These are phyloP conservation scores for Mortierella sp. DNA, from an alignment of 371 early-diverging fungal species.

Conservation along the genomic window DNA sequence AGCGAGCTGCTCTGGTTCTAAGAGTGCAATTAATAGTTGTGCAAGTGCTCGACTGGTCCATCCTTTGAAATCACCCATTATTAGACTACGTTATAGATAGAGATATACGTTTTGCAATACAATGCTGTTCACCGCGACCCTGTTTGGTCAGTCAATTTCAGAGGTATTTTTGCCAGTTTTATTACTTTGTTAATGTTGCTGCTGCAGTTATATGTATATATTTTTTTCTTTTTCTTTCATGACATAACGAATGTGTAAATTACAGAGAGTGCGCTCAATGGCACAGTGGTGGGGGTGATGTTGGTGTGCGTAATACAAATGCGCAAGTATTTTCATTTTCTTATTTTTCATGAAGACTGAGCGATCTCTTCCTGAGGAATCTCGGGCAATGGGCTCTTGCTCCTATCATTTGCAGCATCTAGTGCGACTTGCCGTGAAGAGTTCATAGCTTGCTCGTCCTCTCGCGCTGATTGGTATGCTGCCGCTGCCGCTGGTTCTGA, in stretches of 20 bases:
- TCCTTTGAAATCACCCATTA: too few species aligned
- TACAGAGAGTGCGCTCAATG: not conserved
- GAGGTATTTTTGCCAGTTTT: not conserved
- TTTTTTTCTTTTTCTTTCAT: not conserved
- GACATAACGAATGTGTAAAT: not conserved
- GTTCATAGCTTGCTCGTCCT: not conserved
- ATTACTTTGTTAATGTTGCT: not conserved
- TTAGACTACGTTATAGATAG: too few species aligned
- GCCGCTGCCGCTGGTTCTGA: not conserved
- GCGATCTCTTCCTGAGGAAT: slow-evolving; percentile 18
- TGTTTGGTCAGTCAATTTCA: too few species aligned
- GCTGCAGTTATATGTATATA: too few species aligned
- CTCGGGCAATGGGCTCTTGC: slow-evolving; percentile 13
- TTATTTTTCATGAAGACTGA: slow-evolving; percentile 1
- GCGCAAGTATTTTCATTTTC: not conserved
- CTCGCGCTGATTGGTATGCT: not conserved
- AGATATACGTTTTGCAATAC: too few species aligned
- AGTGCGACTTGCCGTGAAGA: not conserved
- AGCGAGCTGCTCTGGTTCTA: slow-evolving; percentile 85
- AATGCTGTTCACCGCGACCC: too few species aligned
- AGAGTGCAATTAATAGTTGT: not conserved
- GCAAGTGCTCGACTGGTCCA: too few species aligned
- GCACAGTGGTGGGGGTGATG: not conserved
- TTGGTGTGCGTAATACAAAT: not conserved
- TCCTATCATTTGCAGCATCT: not conserved